phyloP scores from a whole-genome alignment of 129 eudicot species.

The Helichrysum umbraculigerum region DNA sequence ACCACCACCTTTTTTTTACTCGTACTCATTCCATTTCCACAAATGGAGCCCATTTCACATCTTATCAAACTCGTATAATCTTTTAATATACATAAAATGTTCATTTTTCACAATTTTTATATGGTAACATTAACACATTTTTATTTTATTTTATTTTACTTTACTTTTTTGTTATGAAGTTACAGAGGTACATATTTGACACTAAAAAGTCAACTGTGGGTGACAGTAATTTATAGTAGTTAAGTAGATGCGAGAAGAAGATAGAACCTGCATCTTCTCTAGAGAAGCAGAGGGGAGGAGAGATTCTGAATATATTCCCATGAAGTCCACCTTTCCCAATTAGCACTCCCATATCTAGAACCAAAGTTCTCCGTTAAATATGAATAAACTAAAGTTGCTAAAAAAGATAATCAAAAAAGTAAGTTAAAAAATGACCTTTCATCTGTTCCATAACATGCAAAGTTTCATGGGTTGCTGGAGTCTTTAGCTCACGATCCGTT shows the following conservation, averaged over 20 bases:
- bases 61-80: not conserved
- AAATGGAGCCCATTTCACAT: not conserved
- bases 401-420: not conserved
- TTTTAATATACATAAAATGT: not conserved
- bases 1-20: too few relatives aligned
- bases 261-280: constrained; percentile 65
- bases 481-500: constrained; percentile 50
- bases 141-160: not conserved
- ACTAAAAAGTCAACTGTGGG: not conserved
- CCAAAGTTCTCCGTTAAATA: not conserved
- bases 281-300: constrained; percentile 80
- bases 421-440: constrained; percentile 45
- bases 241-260: not conserved
- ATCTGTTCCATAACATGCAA: constrained; percentile 57
- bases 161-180: not conserved
- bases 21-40: not conserved
- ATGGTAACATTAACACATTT: not conserved
- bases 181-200: not conserved
- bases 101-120: not conserved
- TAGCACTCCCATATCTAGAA: constrained; percentile 69
- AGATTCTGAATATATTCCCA: constrained; percentile 74
- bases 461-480: constrained; percentile 65
- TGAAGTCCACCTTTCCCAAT: constrained; percentile 75
- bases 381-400: not conserved
- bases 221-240: not conserved